phyloP scores from a whole-genome alignment of 306 rosid genomes.

The Castanea mollissima region DNA sequence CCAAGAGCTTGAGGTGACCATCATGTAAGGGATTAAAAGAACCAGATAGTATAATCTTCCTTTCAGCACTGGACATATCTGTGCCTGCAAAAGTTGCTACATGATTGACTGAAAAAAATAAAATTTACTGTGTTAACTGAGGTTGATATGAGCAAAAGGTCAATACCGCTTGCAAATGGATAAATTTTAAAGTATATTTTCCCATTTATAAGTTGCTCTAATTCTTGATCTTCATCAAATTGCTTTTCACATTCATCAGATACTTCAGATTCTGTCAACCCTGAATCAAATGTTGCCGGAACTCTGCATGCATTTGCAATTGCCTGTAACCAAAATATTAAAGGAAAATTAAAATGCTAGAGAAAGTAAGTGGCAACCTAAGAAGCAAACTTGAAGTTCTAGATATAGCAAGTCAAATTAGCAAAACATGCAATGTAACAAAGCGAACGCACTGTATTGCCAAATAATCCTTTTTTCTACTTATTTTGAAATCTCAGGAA shows the following conservation, averaged over 20 bases:
- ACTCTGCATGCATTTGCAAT: slow-evolving; percentile 79
- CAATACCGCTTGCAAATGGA: slow-evolving; percentile 72
- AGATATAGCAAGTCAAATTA: background rate
- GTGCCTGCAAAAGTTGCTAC: slow-evolving; percentile 33
- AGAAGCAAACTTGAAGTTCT: slow-evolving; percentile 17
- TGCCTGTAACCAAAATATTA: slow-evolving; percentile 62
- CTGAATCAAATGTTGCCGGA: slow-evolving; percentile 56
- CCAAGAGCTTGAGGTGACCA: slow-evolving; percentile 84
- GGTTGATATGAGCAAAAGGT: slow-evolving; percentile 11
- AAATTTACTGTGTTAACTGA: background rate
- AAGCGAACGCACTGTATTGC: slow-evolving; percentile 1
- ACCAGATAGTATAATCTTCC: slow-evolving; percentile 78
- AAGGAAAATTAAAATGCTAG: slow-evolving; percentile 16
- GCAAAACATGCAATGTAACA: background rate
- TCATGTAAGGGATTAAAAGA: slow-evolving; percentile 93
- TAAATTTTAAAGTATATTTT: slow-evolving; percentile 76
- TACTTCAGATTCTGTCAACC: slow-evolving; percentile 60
- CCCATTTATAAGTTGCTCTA: slow-evolving; percentile 78
- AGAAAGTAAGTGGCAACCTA: slow-evolving; percentile 19
- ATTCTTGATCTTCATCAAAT: slow-evolving; percentile 67
- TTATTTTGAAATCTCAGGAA: slow-evolving; percentile 16
- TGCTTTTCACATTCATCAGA: slow-evolving; percentile 54
- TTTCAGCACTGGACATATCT: slow-evolving; percentile 41
- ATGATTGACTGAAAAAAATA: slow-evolving; percentile 10
- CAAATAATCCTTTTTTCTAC: slow-evolving; percentile 16